Evolutionary conservation across 305 asterid species (phyloP).

Genomic region (Fraxinus xanthoxyloides): DNA sequence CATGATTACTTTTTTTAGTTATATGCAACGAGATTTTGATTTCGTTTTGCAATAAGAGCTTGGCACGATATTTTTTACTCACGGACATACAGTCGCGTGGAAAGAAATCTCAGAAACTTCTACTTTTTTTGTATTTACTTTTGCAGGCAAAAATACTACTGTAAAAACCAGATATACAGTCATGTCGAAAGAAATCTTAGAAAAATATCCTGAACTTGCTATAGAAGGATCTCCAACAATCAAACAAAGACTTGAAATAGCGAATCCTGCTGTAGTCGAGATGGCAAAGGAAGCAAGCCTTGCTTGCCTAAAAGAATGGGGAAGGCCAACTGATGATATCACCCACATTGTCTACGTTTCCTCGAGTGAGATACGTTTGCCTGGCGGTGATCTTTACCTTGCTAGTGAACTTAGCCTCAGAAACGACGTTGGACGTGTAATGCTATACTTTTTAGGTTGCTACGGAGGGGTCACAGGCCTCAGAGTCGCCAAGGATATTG

Average conservation of each 20-base stretch:
- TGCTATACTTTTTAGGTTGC: conserved; percentile 90
- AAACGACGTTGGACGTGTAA: conserved; percentile 66
- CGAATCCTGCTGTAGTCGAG: conserved; percentile 74
- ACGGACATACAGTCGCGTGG: no score
- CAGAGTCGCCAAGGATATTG: conserved; percentile 89
- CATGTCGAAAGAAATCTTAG: conserved; percentile 73
- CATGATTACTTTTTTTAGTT: background rate
- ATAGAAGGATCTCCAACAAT: conserved; percentile 85
- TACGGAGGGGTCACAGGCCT: conserved; percentile 95
- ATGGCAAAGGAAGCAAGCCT: conserved; percentile 83
- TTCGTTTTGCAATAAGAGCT: background rate
- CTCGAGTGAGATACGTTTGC: conserved; percentile 83
- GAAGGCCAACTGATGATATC: conserved; percentile 57
- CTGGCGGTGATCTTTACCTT: conserved; percentile 93
- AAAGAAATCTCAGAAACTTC: no score
- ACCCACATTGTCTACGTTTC: conserved; percentile 89
- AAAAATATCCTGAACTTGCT: conserved; percentile 76
- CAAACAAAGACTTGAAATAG: conserved; percentile 72
- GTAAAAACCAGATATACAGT: conserved; percentile 89
- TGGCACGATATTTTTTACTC: background rate
- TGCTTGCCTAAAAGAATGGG: conserved; percentile 66
- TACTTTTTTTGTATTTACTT: background rate
- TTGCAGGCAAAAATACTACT: conserved; percentile 81
- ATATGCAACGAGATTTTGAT: background rate
- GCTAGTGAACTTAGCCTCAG: conserved; percentile 65